phyloP scores from a whole-genome alignment of 2,329 filamentous ascomycete species.

The Hypoxylon sp. region DNA sequence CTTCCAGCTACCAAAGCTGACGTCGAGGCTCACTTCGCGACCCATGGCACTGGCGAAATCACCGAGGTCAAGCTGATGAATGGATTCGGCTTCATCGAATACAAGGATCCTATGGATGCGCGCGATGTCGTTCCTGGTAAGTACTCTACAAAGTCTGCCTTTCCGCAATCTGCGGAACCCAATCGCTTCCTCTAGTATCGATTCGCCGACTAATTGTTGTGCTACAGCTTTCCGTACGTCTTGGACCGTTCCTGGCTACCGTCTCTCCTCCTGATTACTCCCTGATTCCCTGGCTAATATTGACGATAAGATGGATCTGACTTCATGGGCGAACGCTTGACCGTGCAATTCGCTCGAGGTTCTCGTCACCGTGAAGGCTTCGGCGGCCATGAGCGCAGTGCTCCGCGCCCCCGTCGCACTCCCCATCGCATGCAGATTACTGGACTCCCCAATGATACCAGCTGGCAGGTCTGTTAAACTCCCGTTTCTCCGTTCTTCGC shows the following conservation, averaged over 20 bases:
- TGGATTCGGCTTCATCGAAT: slow-evolving; percentile 99
- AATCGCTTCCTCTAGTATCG: slow-evolving; percentile 18
- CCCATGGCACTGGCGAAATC: slow-evolving; percentile 96
- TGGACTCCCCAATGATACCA: slow-evolving; percentile 97
- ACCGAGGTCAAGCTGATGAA: slow-evolving; percentile 99
- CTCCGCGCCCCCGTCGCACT: slow-evolving; percentile 89
- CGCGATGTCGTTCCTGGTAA: slow-evolving; percentile 98
- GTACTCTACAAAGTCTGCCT: slow-evolving; percentile 54
- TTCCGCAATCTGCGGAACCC: slow-evolving; percentile 5
- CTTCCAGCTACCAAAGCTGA: slow-evolving; percentile 83
- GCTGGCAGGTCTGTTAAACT: slow-evolving; percentile 97
- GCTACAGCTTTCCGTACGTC: slow-evolving; percentile 73
- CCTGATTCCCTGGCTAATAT: slow-evolving; percentile 57
- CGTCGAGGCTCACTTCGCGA: slow-evolving; percentile 94
- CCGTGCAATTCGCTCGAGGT: slow-evolving; percentile 97
- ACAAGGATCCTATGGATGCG: slow-evolving; percentile 98
- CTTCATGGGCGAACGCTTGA: slow-evolving; percentile 97
- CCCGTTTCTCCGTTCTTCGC: slow-evolving; percentile 66
- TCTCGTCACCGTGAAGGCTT: slow-evolving; percentile 70
- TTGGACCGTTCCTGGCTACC: slow-evolving; percentile 55
- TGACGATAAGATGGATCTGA: slow-evolving; percentile 85
- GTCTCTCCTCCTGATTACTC: slow-evolving; percentile 52
- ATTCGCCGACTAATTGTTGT: slow-evolving; percentile 49
- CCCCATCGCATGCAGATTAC: slow-evolving; percentile 97
- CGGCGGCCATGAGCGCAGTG: slow-evolving; percentile 69